Evolutionary conservation across 2,329 filamentous ascomycete species (phyloP), one percentile per base, ranked within the genome.

Genomic region (Cladophialophora yegresii): DNA sequence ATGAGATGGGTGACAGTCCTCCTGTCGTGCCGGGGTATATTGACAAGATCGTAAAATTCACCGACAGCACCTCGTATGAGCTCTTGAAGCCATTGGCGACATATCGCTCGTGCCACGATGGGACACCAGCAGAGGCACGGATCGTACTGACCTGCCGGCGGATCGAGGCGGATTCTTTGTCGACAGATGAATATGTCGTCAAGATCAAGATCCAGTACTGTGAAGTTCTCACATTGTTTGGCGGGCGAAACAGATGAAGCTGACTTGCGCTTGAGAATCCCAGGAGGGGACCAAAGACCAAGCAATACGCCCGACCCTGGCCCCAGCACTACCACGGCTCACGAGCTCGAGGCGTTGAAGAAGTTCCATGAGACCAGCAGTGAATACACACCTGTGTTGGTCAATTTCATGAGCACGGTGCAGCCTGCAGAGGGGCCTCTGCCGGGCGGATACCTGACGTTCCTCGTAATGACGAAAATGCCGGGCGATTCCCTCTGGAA

Each of bases 391-490:
- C 70, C 70, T 28, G 66, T 65, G 9, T 62, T 72, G 43, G 65
- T 72, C 20, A 53, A 62, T 36, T 72, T 66, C 63, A 67, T 69
- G 55, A 60, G 61, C 49, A 32, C 57, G 45, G 58, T 63, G 32
- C 70, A 72, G 65, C 66, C 62, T 36, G 50, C 67, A 45, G 53
- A 67, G 28, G 62, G 67, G 9, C 64, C 67, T 22, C 40, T 69
- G 28, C 71, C 70, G 0, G 67, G 67, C 50, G 71, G 71, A 36
- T 72, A 71, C 54, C 32, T 71, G 40, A 72, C 66, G n/a, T 71
- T 68, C 61, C 67, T 69, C 28, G 69, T 72, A 30, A 71, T 69
- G 71, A 71, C 68, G 36, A 70, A 70, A 57, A 65, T 72, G 64
- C 68, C 70, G 16, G 70, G 71, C 30, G 65, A 68, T 43, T 68